Evolutionary conservation across 140 eudicot genomes (phyloP), one percentile per base, ranked within the genome.

Genomic region (Flaveria floridana): DNA sequence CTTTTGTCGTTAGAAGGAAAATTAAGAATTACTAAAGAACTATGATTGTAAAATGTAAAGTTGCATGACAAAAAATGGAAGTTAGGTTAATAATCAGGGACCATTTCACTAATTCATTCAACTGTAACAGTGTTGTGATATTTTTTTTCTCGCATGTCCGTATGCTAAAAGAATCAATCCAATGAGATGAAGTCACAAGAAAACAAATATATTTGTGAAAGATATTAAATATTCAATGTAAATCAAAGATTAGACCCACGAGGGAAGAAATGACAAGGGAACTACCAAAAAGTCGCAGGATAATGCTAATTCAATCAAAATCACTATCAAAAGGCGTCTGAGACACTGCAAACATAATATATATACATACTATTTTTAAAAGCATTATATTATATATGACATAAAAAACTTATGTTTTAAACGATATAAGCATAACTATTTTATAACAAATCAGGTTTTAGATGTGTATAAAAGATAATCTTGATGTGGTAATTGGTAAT

Each of bases 221-320:
- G 11, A 63, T 10, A 34, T 34, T 34, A 0, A 34, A 34, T 34
- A 4, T 44, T 34, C 7, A 59, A 19, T 20, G 23, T 12, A 28
- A 70, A 53, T 16, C 55, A 53, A 19, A 65, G 52, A 65, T 39
- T 13, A 66, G 55, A 65, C 70, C 65, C 80, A 80, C 80, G 79
- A 79, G 79, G 82, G 75, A 52, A 21, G 53, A 68, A 67, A 73
- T 42, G 83, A 68, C 66, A 74, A 74, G 57, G 76, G 76, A 74
- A 80, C 65, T 74, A 65, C 72, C 79, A 79, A 74, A 79, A 80
- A 74, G 84, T 80, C 84, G 67, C 66, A 63, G 68, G 68, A 28
- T 63, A 13, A 63, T 63, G 15, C 10, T 63, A 15, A 28, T 25
- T 63, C 68, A 63, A 63, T 63, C 68, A 30, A 63, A 63, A 63